Base-by-base conservation (phyloP, 2,329 filamentous ascomycete species). In the Leptographium wingfieldii region DNA sequence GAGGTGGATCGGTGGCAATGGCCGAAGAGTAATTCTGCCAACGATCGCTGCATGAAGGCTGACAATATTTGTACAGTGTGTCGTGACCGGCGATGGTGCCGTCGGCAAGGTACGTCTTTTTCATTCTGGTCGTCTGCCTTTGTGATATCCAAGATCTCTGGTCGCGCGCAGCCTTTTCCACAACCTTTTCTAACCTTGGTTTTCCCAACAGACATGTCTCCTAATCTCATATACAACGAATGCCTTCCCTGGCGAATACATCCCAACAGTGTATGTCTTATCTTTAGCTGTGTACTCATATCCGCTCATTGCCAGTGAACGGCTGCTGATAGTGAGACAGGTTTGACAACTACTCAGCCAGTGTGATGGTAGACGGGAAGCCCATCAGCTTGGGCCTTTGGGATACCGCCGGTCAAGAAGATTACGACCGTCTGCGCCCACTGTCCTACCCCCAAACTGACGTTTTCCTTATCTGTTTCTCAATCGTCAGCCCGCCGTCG, bases 181-280 rank as follows among this genome's bases (percentile, higher is more conserved):
- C 29, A 31, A 7, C 12, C 14, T 4, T 56, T 27, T 31, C 55
- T 56, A 14, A 14, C 10, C 11, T 35, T 29, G 12, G 2, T 3
- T 35, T 1, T 14, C 14, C 16, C 16, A 59, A 49, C 63, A 96
- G 92, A 99, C 94, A 81, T 99, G 94, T 80, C 86, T 99, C 62
- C 86, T 99, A 69, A 99, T 99, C 73, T 97, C 92, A 58, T 99
- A 99, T 79, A 97, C 94, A 65, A 99, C 94, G 65, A 99, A 97
- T 79, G 94, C 94, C 66, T 99, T 99, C 74, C 94, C 94, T n/a
- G 94, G 94, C 74, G 94, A 99, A 81, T 99, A 99, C 76, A 97
- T 99, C 68, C 94, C 94, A 67, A 99, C 94, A 69, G 94, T 99
- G 88, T 94, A 77, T 74, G 87, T 80, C 53, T 40, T 29, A 12